Conservation (phyloP, 106 monocot species). For the Dioscorea alata region DNA sequence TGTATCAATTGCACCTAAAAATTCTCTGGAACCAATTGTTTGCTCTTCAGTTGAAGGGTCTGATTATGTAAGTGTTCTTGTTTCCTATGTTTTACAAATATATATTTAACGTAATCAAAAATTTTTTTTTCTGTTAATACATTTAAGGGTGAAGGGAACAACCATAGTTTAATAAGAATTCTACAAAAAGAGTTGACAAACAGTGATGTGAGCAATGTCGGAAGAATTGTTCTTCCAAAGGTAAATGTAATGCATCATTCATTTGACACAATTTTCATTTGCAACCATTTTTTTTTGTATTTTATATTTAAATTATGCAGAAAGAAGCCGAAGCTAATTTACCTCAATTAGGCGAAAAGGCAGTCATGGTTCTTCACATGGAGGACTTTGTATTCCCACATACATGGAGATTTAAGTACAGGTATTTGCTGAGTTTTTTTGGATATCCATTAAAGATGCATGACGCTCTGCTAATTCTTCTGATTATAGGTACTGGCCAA, state of each 20-base stretch:
- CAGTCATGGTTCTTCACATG: slow-evolving; percentile 35
- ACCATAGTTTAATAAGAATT: neutral
- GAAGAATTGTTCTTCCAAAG: slow-evolving; percentile 65
- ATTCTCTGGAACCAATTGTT: neutral
- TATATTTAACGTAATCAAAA: too few relatives aligned
- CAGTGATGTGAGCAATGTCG: slow-evolving; percentile 47
- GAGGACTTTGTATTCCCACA: slow-evolving; percentile 31
- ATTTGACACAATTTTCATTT: too few relatives aligned
- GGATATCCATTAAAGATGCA: too few relatives aligned
- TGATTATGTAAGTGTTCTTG: slow-evolving; percentile 2
- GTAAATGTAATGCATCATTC: slow-evolving; percentile 5
- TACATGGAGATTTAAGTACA: slow-evolving; percentile 68
- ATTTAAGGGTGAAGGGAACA: neutral
- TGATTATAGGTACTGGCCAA: slow-evolving; percentile 41
- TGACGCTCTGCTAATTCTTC: neutral
- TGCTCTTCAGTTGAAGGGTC: neutral
- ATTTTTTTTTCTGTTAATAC: too few relatives aligned
- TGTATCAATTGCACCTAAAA: neutral
- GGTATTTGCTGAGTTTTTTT: slow-evolving; percentile 12
- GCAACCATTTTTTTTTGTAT: too few relatives aligned
- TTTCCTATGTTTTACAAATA: too few relatives aligned
- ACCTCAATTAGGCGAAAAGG: slow-evolving; percentile 42
- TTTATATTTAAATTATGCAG: slow-evolving; percentile 12
- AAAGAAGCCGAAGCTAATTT: slow-evolving; percentile 61
- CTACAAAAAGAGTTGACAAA: slow-evolving; percentile 52